Evolutionary conservation across 2,329 filamentous ascomycete species (phyloP), one percentile per base, ranked within the genome.

Genomic region (Leptographium galeiforme): DNA sequence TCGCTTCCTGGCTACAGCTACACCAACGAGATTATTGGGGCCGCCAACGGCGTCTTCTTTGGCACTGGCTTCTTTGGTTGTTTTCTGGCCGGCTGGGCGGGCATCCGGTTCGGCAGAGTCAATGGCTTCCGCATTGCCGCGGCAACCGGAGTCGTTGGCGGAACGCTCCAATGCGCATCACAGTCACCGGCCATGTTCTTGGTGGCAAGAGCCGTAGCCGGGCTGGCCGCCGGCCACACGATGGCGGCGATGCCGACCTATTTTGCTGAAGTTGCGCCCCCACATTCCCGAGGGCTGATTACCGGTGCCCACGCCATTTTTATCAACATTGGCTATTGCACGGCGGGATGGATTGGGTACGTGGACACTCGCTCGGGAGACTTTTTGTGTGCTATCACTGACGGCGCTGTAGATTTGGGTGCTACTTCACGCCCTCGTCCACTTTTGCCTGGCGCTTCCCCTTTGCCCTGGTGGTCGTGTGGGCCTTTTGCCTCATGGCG

Each of bases 291-390:
- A 10, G 53, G 53, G 1, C 46, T 55, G 10, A 55, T 55, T 19
- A 52, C 50, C 2, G 53, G 53, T 13, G 49, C 45, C 13, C 53
- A 55, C 12, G 48, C 48, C 36, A 51, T 54, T 18, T 54, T 51
- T 33, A 54, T 54, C 45, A 54, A 54, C 18, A 40, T 54, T 14
- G 53, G 53, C 32, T 54, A 54, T 30, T 48, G 36, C 38, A 16
- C 41, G 2, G 36, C 38, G 2, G 53, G 53, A 5, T 54, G 53
- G 53, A 54, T 54, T 43, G 53, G 45, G 49, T 55, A n/a, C 12
- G 53, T 48, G 13, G 16, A 10, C 32, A 48, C 16, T 30, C 30
- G 6, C 14, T 2, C 25, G 2, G 32, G 3, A 14, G 19, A 19
- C 18, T 34, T 30, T 48, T n/a, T n/a, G n/a, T n/a, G 33, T 48